Base-by-base conservation (phyloP, 2,329 filamentous ascomycete species). In the Truncatella angustata region DNA sequence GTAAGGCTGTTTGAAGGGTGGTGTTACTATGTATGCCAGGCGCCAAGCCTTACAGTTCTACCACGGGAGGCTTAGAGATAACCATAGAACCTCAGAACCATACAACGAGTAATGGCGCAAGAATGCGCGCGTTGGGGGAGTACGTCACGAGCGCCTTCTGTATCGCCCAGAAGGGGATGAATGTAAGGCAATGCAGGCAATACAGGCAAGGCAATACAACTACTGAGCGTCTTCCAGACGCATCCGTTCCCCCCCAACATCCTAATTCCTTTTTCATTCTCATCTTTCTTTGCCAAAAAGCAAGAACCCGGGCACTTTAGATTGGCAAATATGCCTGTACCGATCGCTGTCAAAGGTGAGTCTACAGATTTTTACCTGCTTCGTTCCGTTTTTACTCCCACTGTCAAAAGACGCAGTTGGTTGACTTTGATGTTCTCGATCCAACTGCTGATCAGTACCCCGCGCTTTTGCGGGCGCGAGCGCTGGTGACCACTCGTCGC, bases 331-430 rank as follows among this genome's bases (percentile, higher is more conserved):
- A 46, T 46, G 43, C 43, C 43, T 46, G 28, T 46, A 21, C 43
- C 43, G 9, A 23, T 46, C n/a, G 43, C 43, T 32, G n/a, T 46
- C 26, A 46, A 46, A 46, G 43, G 43, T 46, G 18, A 21, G 43
- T 21, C 20, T 11, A 12, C 14, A 39, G 12, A 20, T n/a, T 7
- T 7, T 39, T 39, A 6, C 36, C 36, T n/a, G 14, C n/a, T n/a
- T n/a, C n/a, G n/a, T n/a, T n/a, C n/a, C n/a, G n/a, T 30, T 20
- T 26, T 11, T n/a, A 10, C 24, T 32, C 18, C 26, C 43, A 3
- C 28, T 18, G 11, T 21, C 26, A 32, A 32, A 32, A 32, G 7
- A 14, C 43, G 6, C 12, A 5, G n/a, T 26, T 30, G 20, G 24
- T 20, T 46, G 7, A 14, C 43, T 20, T 44, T 18, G 18, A 21